Base-by-base conservation (phyloP, 148 eudicot species). In the Diospyros kaki region DNA sequence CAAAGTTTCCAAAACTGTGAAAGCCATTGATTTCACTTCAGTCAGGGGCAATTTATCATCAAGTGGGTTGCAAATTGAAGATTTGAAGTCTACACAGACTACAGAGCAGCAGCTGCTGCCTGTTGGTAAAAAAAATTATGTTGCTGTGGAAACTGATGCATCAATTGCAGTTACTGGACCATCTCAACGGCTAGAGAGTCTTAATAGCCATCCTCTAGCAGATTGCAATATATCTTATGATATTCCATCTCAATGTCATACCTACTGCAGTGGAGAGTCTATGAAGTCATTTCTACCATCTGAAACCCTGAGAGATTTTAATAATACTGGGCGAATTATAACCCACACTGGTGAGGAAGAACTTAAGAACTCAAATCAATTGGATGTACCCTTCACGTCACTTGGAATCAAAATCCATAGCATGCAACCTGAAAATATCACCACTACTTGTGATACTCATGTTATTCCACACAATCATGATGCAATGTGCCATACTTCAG, bases 21-120 rank as follows among this genome's bases (percentile, higher is more conserved):
- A 89, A 80, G 69, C 91, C 73, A 81, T 89, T 60, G 85, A 83
- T 66, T 87, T 89, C 75, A 62, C 76, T 54, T 84, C 91, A n/a
- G 45, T 79, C 41, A 50, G 81, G 66, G 79, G 86, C 81, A 83
- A 80, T 76, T 77, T 81, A 66, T 84, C 87, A 66, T 84, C 89
- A 65, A 79, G 65, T 80, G 91, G 89, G 71, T 79, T 85, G 71
- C 88, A 82, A 77, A 75, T 81, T 64, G 80, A 75, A 60, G 86
- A 83, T 61, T 15, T 80, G 66, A 64, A 74, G 17, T 71, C 78
- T 68, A 50, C 44, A 55, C 80, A 77, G 76, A 68, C 74, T 41
- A 55, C 43, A 50, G 55, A 44, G 38, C 78, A 73, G 61, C 69
- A 63, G n/a, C 73, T 63, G 50, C 28, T 48, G 81, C 66, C 0